phyloP scores from a whole-genome alignment of 1,284 basidiomycete species.

The Pyrrhoderma noxium region DNA sequence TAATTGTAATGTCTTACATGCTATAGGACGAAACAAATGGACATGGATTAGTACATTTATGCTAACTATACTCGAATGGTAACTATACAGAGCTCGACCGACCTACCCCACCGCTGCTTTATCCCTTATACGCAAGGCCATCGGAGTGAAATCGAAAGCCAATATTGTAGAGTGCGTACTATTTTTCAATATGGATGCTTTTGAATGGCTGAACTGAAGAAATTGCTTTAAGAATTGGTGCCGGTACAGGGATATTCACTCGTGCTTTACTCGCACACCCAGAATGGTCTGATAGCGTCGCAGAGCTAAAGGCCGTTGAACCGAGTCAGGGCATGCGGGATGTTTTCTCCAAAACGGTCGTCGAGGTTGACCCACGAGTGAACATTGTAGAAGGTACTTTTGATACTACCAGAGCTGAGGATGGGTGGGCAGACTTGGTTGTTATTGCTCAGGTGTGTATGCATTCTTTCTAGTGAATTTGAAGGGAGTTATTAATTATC shows the following conservation, averaged over 20 bases:
- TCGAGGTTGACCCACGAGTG: conserved; percentile 38
- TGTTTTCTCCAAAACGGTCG: conserved; percentile 44
- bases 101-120: conserved; percentile 59
- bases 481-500: too few relatives aligned
- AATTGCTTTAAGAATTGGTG: conserved; percentile 55
- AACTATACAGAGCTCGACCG: conserved; percentile 48
- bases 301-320: conserved; percentile 55
- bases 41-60: too few relatives aligned
- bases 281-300: conserved; percentile 43
- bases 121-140: conserved; percentile 43
- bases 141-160: conserved; percentile 35
- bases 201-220: too few relatives aligned
- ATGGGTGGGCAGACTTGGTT: conserved; percentile 66
- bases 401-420: conserved; percentile 45
- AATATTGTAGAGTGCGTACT: conserved; percentile 63
- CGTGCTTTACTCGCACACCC: conserved; percentile 61
- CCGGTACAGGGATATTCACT: conserved; percentile 77
- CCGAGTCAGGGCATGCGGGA: conserved; percentile 70
- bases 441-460: conserved; percentile 60
- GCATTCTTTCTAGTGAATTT: conserved; percentile 3
- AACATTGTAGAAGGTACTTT: conserved; percentile 57
- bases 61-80: too few relatives aligned
- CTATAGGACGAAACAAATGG: too few relatives aligned
- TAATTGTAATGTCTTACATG: too few relatives aligned
- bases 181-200: too few relatives aligned